Base-by-base conservation (phyloP, 108 stramenopile genomes). In the Discostella pseudostelligera region DNA sequence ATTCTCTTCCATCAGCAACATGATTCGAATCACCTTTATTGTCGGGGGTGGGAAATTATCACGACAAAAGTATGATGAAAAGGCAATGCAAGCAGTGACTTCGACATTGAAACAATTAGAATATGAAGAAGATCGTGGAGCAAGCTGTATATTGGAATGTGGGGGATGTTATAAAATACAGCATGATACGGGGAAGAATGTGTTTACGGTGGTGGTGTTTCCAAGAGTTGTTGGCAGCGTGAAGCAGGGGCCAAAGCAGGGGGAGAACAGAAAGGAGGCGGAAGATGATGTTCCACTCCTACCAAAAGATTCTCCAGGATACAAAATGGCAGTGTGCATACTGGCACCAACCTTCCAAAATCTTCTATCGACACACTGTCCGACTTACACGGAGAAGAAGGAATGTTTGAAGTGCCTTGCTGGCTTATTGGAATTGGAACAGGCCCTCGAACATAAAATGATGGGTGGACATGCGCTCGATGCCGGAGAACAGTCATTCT, bases 171-270 rank as follows among this genome's bases (percentile, higher is more conserved):
- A 90, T 74, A 97, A 97, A 76, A 55, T 78, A 46, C 97, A 97
- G 71, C 97, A 97, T 74, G 97, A 97, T 70, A 96, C 96, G 10
- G 96, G 94, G 10, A 95, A 96, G 79, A 97, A 96, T 61, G 54
- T 96, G n/a, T 90, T 94, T 55, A 95, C 94, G 16, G 90, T 95
- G 9, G 90, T 96, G 24, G 96, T 97, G 1, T 96, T 96, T 81
- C 97, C 97, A 0, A 70, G 62, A 24, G 70, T 94, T 14, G 62
- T n/a, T n/a, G 61, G 43, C 12, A 11, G 29, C 0, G n/a, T n/a
- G n/a, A n/a, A 43, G 28, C 39, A 57, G 36, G 21, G 82, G 63
- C 8, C 55, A 74, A 8, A 50, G 53, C 32, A 28, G 74, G 3
- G 32, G 32, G 32, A 32, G 13, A 51, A 22, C 5, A 43, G 16